Evolutionary conservation across 352 stramenopile species (phyloP), one percentile per base, ranked within the genome.

Genomic region (Halophytophthora batemanensis): DNA sequence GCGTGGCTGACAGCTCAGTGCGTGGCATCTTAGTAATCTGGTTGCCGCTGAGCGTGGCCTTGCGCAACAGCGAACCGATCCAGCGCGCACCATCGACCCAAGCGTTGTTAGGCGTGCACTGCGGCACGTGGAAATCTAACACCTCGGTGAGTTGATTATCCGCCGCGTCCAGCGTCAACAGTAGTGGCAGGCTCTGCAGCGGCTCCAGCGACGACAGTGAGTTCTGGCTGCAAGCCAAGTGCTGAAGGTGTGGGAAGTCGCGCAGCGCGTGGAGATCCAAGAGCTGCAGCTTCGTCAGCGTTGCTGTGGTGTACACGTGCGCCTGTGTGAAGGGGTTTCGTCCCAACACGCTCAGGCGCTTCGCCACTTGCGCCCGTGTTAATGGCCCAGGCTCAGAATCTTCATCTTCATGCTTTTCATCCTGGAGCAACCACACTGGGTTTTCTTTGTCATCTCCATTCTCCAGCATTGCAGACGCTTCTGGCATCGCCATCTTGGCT

Each of bases 41-140:
- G 40, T 92, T 92, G 25, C 56, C 61, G 21, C 68, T 65, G 13
- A 90, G 53, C 10, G 70, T 66, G 14, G 75, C 78, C 34, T 68
- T 66, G 12, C 75, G 78, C 35, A 92, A 19, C 42, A 88, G 51
- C 19, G 82, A 89, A 0, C 82, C 78, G 44, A 88, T 79, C 70
- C 77, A 86, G 15, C 71, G 53, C 38, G 47, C 59, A 10, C 81
- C 81, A 33, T 68, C 64, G n/a, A 73, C 65, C 77, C 76, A 91
- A 4, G 76, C 77, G 33, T 72, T 70, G 29, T 53, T 42, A 2
- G 45, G 55, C n/a, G 66, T 79, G 42, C 82, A 92, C 28, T 71
- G 65, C 4, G 80, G 76, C 0, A 76, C 66, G n/a, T 79, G 64
- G 46, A 77, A 91, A 45, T 91, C 77, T 60, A 92, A 61, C 3